A percentile compares a stretch with the other conserved stretches of the same genome.
These are phyloP conservation scores for Berkeleyomyces rouxiae DNA, from an alignment of 2,329 filamentous ascomycete species.

Conservation along the genomic window DNA sequence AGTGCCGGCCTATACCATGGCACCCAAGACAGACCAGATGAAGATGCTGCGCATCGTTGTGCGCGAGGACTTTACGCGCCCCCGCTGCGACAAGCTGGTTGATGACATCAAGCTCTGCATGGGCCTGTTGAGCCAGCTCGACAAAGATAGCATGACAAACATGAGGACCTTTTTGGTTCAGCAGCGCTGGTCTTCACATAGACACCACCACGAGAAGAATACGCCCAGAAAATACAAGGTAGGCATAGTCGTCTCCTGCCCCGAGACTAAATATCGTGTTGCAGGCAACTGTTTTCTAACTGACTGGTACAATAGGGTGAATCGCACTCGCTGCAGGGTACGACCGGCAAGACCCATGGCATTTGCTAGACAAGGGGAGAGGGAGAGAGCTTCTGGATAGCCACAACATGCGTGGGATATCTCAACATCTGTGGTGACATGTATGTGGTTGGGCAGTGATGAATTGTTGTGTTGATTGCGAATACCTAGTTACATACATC, in stretches of 20 bases:
- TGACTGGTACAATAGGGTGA: constrained; percentile 37
- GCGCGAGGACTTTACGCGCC: constrained; percentile 76
- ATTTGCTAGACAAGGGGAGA: constrained; percentile 43
- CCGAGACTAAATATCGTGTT: background rate
- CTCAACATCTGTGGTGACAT: background rate
- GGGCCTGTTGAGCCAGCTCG: constrained; percentile 54
- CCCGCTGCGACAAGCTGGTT: constrained; percentile 63
- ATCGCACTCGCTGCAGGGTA: constrained; percentile 74
- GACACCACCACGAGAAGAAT: constrained; percentile 38
- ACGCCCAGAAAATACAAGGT: constrained; percentile 35
- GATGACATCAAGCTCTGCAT: constrained; percentile 64
- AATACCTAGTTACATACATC: background rate
- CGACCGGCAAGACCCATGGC: constrained; percentile 78
- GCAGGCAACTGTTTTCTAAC: background rate
- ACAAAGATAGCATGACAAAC: constrained; percentile 51
- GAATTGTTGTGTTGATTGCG: too few relatives aligned
- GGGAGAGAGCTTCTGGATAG: background rate
- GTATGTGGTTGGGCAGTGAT: background rate
- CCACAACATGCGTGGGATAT: background rate
- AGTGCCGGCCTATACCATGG: constrained; percentile 94
- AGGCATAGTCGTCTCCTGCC: constrained; percentile 17
- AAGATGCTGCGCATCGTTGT: constrained; percentile 91
- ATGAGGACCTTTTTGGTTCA: constrained; percentile 49
- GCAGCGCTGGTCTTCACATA: constrained; percentile 31
- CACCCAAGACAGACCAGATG: constrained; percentile 63